These are phyloP conservation scores for Irpex sp. DNA, from an alignment of 1,284 basidiomycete genomes.

Conservation along the genomic window DNA sequence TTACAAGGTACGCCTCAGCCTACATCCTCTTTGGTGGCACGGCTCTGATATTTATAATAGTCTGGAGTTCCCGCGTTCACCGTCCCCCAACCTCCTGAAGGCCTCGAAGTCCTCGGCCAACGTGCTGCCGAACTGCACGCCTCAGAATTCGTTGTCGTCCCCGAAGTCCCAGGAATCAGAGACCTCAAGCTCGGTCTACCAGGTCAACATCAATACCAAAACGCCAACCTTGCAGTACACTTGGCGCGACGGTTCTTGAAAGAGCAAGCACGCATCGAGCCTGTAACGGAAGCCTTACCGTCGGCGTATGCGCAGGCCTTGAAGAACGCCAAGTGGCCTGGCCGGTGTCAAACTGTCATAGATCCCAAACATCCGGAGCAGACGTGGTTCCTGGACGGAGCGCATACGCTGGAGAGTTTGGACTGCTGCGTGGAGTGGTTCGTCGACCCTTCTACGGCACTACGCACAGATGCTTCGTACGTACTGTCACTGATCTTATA, in stretches of 20 bases:
- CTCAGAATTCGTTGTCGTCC: slow-evolving; percentile 59
- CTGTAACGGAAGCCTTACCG: slow-evolving; percentile 38
- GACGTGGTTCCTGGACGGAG: slow-evolving; percentile 94
- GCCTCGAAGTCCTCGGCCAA: slow-evolving; percentile 61
- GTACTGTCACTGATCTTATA: background rate
- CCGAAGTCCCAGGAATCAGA: slow-evolving; percentile 43
- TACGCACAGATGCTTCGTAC: slow-evolving; percentile 28
- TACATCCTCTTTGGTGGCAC: background rate
- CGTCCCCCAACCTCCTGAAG: slow-evolving; percentile 73
- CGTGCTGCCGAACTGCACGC: slow-evolving; percentile 60
- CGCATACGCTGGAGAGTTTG: slow-evolving; percentile 92
- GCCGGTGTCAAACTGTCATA: slow-evolving; percentile 86
- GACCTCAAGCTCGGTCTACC: slow-evolving; percentile 73
- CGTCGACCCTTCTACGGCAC: slow-evolving; percentile 47
- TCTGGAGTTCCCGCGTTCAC: slow-evolving; percentile 83
- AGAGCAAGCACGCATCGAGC: slow-evolving; percentile 28
- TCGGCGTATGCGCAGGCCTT: slow-evolving; percentile 61
- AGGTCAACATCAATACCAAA: slow-evolving; percentile 87
- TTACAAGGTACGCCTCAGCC: slow-evolving; percentile 65
- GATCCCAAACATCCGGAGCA: slow-evolving; percentile 49
- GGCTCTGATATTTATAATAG: slow-evolving; percentile 32
- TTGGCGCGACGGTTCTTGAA: slow-evolving; percentile 72
- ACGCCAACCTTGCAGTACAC: slow-evolving; percentile 85
- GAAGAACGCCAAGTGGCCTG: slow-evolving; percentile 83
- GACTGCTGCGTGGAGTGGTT: slow-evolving; percentile 89